Evolutionary conservation across 2,329 filamentous ascomycete genomes (phyloP), one percentile per base, ranked within the genome.

Genomic region (Fusarium sp.): DNA sequence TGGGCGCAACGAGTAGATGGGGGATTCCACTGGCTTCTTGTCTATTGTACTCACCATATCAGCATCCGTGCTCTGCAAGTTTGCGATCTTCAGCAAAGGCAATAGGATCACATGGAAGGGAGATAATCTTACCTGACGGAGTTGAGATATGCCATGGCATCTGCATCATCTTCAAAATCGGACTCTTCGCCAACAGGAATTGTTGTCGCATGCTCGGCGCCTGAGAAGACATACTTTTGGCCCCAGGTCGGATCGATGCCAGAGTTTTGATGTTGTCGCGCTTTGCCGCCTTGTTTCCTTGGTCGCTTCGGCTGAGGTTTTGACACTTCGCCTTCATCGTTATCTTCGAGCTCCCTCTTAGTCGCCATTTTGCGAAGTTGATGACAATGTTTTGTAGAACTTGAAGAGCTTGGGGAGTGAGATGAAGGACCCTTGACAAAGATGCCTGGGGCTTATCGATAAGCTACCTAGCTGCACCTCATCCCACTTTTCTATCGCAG

Each of bases 1-100:
- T 86, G 7, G 88, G 85, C 1, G 90, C 92, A 45, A 89, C 86
- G 52, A 96, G 85, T 13, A 96, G 81, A 69, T 90, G 86, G 1
- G 93, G 93, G 34, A 97, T 91, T 11, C 84, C 81, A 63, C 84
- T 88, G n/a, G 93, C 93, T 87, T 97, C 90, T 71, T 88, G 86
- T 81, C 93, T 96, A 80, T 64, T 72, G 75, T 77, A 83, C 81
- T 84, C 82, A 84, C 80, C 81, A 84, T 76, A 86, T 86, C 81
- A 87, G 86, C 76, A 81, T 71, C 44, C 50, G 59, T 50, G 24
- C 43, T 72, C 69, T 72, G 22, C 59, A 58, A 45, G 39, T 40
- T 45, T 40, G 58, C 34, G 36, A 55, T 73, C 48, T 71, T 80
- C 77, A 79, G 78, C 74, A 74, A 72, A 60, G 44, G 64, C 42